Conservation (phyloP, 2,329 filamentous ascomycete genomes). For the Trichoderma simmonsii region DNA sequence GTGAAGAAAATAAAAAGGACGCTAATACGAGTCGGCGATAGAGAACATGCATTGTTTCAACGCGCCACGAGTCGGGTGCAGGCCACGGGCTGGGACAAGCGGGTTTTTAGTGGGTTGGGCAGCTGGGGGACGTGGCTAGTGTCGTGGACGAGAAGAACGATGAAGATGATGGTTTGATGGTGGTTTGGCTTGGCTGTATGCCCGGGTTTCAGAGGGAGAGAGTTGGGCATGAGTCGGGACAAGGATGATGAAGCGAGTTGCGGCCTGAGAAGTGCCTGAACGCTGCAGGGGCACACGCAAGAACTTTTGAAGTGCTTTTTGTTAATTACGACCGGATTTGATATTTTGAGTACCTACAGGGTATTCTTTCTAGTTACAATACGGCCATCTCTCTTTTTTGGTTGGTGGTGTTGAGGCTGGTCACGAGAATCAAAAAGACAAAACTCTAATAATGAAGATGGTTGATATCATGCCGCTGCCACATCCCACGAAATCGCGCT, state of each 20-base stretch:
- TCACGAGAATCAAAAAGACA: neutral
- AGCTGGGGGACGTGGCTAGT: neutral
- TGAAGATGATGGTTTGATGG: neutral
- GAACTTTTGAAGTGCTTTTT: neutral
- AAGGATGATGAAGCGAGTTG: neutral
- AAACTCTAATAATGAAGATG: neutral
- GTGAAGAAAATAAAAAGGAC: neutral
- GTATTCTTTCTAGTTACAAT: neutral
- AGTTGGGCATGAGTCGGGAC: neutral
- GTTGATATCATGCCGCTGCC: neutral
- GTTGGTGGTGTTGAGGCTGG: neutral
- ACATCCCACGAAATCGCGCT: neutral
- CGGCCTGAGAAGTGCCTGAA: neutral
- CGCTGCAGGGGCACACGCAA: neutral
- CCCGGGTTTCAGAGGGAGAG: neutral
- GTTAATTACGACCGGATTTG: neutral
- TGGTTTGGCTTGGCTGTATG: neutral
- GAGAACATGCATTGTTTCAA: constrained; percentile 15
- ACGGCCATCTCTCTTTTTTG: neutral
- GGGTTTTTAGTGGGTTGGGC: neutral
- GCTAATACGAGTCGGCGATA: neutral
- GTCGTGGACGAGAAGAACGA: neutral
- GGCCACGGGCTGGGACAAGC: constrained; percentile 1
- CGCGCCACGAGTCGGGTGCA: constrained; percentile 8
- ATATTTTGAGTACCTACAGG: neutral